Conservation (phyloP, 768 basidiomycete genomes). For the Suillus bovinus region DNA sequence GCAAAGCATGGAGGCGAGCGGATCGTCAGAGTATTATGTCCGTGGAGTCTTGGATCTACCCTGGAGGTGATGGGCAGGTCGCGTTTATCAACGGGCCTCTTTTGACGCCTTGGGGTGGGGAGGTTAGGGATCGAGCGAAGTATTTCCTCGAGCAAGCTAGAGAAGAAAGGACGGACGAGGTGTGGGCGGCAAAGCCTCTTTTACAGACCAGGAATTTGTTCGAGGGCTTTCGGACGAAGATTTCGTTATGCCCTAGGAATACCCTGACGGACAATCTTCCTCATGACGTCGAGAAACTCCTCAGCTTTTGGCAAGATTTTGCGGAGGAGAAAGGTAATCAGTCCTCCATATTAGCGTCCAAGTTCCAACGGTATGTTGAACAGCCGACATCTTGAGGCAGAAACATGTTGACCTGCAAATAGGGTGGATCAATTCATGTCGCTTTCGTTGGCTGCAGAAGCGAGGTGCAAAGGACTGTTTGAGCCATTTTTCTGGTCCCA, state of each 20-base stretch:
- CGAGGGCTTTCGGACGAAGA: slow-evolving; percentile 49
- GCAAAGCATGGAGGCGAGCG: slow-evolving; percentile 79
- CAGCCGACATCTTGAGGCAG: background rate
- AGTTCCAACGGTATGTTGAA: slow-evolving; percentile 60
- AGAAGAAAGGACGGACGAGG: slow-evolving; percentile 43
- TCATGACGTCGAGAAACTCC: slow-evolving; percentile 51
- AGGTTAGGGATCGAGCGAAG: slow-evolving; percentile 46
- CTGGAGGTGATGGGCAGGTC: slow-evolving; percentile 35
- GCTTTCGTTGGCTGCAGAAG: slow-evolving; percentile 73
- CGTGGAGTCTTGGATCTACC: slow-evolving; percentile 69
- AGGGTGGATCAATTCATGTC: slow-evolving; percentile 81
- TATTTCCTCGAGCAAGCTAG: slow-evolving; percentile 48
- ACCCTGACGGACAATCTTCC: slow-evolving; percentile 34
- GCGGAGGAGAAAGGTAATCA: slow-evolving; percentile 36
- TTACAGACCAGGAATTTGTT: slow-evolving; percentile 46
- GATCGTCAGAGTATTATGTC: slow-evolving; percentile 55
- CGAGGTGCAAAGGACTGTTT: slow-evolving; percentile 70
- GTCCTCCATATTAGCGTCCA: slow-evolving; percentile 44
- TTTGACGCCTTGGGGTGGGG: slow-evolving; percentile 71
- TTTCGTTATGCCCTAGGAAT: slow-evolving; percentile 52
- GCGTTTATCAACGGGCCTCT: slow-evolving; percentile 40
- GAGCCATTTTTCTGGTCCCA: slow-evolving; percentile 77
- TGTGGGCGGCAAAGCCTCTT: slow-evolving; percentile 44
- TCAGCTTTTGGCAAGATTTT: slow-evolving; percentile 60
- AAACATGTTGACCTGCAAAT: slow-evolving; percentile 5